Percentiles rank a stretch among this genome's conserved stretches.
Conservation (phyloP, 768 basidiomycete genomes). For the Serendipita sp. region DNA sequence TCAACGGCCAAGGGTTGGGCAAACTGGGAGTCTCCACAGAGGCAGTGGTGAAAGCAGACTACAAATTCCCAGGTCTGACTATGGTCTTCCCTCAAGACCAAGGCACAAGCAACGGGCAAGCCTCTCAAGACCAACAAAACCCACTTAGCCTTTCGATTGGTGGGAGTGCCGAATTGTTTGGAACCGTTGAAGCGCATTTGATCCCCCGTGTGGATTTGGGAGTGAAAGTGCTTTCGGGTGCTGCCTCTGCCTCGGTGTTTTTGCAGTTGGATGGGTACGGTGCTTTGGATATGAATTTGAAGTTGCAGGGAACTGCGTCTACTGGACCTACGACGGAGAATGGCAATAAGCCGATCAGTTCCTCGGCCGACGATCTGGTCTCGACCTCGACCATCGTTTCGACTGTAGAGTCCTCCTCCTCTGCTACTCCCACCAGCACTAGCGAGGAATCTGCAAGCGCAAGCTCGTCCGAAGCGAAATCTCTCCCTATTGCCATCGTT, state of each 20-base stretch:
- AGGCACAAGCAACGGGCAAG: not conserved
- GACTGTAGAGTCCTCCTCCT: not conserved
- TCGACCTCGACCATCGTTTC: not conserved
- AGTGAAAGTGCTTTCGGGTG: not conserved
- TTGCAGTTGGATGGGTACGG: conserved; percentile 3
- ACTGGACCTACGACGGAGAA: not conserved
- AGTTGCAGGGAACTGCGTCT: not conserved
- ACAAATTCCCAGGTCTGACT: not conserved
- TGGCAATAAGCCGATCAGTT: not conserved
- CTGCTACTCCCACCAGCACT: not conserved
- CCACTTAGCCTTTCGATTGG: not conserved
- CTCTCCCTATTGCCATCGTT: too few species aligned
- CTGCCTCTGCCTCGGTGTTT: not conserved
- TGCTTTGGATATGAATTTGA: not conserved
- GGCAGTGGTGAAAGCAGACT: not conserved
- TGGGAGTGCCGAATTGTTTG: not conserved
- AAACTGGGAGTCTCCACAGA: not conserved
- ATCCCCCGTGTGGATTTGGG: conserved; percentile 6
- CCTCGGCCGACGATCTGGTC: not conserved
- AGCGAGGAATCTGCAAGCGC: not conserved
- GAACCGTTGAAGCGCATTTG: not conserved
- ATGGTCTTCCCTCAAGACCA: conserved; percentile 6
- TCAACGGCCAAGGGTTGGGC: conserved; percentile 1
- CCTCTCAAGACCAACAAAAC: not conserved
- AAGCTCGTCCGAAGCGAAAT: not conserved